phyloP scores from a whole-genome alignment of 441 rosid genomes.

The Theobroma grandiflorum region DNA sequence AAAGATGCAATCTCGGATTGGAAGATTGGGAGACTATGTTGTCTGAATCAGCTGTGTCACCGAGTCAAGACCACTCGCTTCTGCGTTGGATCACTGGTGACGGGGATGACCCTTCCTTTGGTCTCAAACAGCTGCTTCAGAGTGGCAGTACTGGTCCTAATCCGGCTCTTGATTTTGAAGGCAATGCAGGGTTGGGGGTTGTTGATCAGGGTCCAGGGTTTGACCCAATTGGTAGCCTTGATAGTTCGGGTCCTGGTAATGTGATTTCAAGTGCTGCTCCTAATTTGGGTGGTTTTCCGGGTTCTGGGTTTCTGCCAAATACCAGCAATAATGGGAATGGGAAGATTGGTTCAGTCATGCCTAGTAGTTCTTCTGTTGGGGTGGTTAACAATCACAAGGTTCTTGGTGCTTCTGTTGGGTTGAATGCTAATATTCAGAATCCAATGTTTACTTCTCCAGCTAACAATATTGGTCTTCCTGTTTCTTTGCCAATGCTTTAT shows the following conservation, averaged over 20 bases:
- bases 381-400: constrained; percentile 31
- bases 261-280: constrained; percentile 27
- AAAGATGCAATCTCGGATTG: constrained; percentile 49
- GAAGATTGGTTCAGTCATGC: constrained; percentile 31
- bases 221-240: constrained; percentile 34
- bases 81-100: constrained; percentile 60
- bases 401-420: constrained; percentile 19
- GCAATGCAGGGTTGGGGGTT: constrained; percentile 47
- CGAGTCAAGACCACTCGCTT: constrained; percentile 58
- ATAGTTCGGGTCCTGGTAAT: constrained; percentile 26
- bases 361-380: constrained; percentile 34
- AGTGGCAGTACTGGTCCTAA: constrained; percentile 32
- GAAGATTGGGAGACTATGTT: constrained; percentile 64
- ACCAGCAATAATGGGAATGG: constrained; percentile 36
- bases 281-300: constrained; percentile 39
- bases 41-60: constrained; percentile 45
- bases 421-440: constrained; percentile 28
- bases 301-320: constrained; percentile 35
- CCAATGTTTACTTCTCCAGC: constrained; percentile 37
- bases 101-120: constrained; percentile 57
- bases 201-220: constrained; percentile 46
- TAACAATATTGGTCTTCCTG: constrained; percentile 36
- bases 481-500: constrained; percentile 36
- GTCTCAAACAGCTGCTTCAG: constrained; percentile 59
- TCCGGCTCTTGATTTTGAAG: constrained; percentile 47